Evolutionary conservation across 257 asterid species (phyloP).

Genomic region (Nicotiana paniculata): DNA sequence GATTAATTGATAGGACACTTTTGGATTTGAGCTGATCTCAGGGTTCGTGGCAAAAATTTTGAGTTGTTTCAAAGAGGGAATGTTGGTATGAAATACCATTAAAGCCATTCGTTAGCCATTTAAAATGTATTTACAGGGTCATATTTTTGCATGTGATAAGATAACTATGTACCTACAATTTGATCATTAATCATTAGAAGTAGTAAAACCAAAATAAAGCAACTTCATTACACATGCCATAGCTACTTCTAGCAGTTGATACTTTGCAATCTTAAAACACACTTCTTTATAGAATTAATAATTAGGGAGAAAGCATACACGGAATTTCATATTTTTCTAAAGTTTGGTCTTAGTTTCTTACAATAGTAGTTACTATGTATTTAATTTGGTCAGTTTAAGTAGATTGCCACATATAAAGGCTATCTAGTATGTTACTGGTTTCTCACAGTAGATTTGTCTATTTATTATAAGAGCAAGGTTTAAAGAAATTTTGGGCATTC

Average conservation of each 20-base stretch:
- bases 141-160: background rate
- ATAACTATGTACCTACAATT: background rate
- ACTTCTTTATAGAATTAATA: background rate
- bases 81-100: background rate
- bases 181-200: background rate
- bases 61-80: background rate
- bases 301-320: background rate
- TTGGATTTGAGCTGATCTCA: background rate
- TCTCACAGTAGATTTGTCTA: background rate
- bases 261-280: background rate
- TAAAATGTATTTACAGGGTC: background rate
- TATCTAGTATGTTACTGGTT: background rate
- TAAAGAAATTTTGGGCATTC: background rate
- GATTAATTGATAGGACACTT: background rate
- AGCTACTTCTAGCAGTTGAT: background rate
- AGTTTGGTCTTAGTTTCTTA: background rate
- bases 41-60: background rate
- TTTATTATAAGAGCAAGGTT: background rate
- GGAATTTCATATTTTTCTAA: background rate
- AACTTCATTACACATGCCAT: background rate
- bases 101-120: background rate
- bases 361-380: background rate
- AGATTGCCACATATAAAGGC: background rate
- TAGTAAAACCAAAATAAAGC: background rate
- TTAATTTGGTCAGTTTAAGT: background rate